Evolutionary conservation across 345 rosid genomes (phyloP), one percentile per base, ranked within the genome.

Genomic region (Luvunga scandens): DNA sequence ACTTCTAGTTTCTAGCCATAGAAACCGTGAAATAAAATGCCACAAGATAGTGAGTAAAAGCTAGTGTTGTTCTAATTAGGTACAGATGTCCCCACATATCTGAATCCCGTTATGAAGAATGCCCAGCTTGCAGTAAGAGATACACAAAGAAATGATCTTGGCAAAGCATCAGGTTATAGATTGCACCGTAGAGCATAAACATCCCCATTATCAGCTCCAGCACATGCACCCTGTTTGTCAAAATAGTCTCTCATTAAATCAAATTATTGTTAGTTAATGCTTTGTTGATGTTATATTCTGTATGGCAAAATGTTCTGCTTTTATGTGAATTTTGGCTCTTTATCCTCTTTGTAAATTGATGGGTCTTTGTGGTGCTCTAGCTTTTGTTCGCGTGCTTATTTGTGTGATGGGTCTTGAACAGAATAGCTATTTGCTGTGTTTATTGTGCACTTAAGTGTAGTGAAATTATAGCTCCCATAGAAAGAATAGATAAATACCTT

Each of bases 91-190:
- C 83, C 87, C 0, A 79, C 62, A 9, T 79, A 79, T 13, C 80
- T 78, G 61, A 82, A 69, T 0, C 79, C 87, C 79, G 70, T 79
- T 0, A 71, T 55, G 42, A 82, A 82, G 77, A 82, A 82, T 45
- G 85, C 77, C 27, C 81, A 0, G 83, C 77, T 36, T 85, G 87
- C 38, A 77, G 81, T 21, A 70, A 72, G 25, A 79, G 83, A 66
- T 79, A 82, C 9, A 79, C 2, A 45, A 64, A 85, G 80, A 82
- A 82, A 77, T 79, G 42, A 45, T 82, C 81, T 73, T 73, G 77
- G 48, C 81, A 66, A 22, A 64, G 73, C 21, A 63, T 74, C 42
- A 79, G 28, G 75, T 85, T 76, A 39, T 73, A 79, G 75, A 71
- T 69, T 69, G 81, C 85, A 73, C 78, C 66, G 73, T 69, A 69